These are phyloP conservation scores for Lodderomyces metapsilosis DNA, from an alignment of 1,139 yeast genomes.

Conservation along the genomic window DNA sequence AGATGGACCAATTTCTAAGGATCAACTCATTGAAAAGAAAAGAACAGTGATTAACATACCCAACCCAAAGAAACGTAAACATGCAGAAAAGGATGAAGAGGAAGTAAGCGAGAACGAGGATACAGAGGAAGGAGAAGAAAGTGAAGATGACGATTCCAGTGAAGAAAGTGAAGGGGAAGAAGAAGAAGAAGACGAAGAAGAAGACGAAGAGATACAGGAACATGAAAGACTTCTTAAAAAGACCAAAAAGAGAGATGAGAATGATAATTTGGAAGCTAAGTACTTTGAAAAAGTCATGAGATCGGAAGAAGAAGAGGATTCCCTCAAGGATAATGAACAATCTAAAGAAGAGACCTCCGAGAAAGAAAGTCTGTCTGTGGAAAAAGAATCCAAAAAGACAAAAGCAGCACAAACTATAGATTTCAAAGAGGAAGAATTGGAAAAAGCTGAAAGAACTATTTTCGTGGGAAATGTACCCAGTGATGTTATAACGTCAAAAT, in stretches of 20 bases:
- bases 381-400: slow-evolving; percentile 15
- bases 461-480: slow-evolving; percentile 86
- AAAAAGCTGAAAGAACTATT: slow-evolving; percentile 82
- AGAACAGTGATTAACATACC: slow-evolving; percentile 27
- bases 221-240: slow-evolving; percentile 8
- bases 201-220: no score
- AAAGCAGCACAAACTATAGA: slow-evolving; percentile 44
- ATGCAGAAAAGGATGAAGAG: slow-evolving; percentile 10
- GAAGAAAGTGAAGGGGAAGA: slow-evolving; percentile 11
- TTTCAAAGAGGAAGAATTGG: slow-evolving; percentile 67
- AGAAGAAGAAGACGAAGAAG: slow-evolving; percentile 14
- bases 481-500: slow-evolving; percentile 63
- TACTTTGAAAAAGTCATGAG: slow-evolving; percentile 43
- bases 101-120: slow-evolving; percentile 20
- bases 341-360: slow-evolving; percentile 13
- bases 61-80: slow-evolving; percentile 10
- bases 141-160: not conserved
- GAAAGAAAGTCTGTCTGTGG: not conserved
- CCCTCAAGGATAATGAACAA: slow-evolving; percentile 15
- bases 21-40: slow-evolving; percentile 19
- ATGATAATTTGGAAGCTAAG: slow-evolving; percentile 48
- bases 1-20: slow-evolving; percentile 36
- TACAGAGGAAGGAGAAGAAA: slow-evolving; percentile 14
- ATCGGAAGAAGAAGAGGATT: slow-evolving; percentile 22
- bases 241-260: slow-evolving; percentile 29